Conservation (phyloP, 2,329 filamentous ascomycete genomes). For the Ascosphaera apis region DNA sequence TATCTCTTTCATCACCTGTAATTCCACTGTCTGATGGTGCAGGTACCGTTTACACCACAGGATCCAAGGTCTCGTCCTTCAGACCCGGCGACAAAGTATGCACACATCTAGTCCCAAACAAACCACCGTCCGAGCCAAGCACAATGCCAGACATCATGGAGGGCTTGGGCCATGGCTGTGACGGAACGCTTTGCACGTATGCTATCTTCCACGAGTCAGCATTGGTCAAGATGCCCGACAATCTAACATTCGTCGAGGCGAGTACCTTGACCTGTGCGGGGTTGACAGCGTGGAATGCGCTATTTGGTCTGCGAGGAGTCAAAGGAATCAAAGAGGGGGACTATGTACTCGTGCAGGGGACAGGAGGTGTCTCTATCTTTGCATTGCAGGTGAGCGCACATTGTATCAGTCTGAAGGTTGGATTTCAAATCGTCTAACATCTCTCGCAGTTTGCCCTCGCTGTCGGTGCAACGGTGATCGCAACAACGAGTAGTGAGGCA, state of each 20-base stretch:
- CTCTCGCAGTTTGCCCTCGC: conserved; percentile 27
- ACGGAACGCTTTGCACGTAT: conserved; percentile 46
- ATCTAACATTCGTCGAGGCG: conserved; percentile 30
- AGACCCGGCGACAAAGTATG: conserved; percentile 33
- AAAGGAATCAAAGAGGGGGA: conserved; percentile 30
- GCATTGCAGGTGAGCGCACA: conserved; percentile 23
- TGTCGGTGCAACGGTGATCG: conserved; percentile 30
- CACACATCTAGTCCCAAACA: conserved; percentile 35
- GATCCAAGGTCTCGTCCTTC: conserved; percentile 32
- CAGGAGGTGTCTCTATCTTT: conserved; percentile 34
- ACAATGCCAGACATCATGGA: conserved; percentile 20
- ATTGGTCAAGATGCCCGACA: conserved; percentile 37
- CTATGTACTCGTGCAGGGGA: conserved; percentile 36
- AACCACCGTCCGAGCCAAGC: conserved; percentile 25
- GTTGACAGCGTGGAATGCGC: conserved; percentile 42
- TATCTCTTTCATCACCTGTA: conserved; percentile 21
- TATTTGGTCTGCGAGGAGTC: conserved; percentile 32
- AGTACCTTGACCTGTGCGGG: conserved; percentile 37
- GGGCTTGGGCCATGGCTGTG: conserved; percentile 43
- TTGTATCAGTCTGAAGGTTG: no score
- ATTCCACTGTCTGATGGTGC: conserved; percentile 19
- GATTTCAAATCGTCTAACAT: no score
- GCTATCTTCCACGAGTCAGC: conserved; percentile 45
- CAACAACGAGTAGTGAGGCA: conserved; percentile 33
- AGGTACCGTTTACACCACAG: conserved; percentile 27